Evolutionary conservation across 2,329 filamentous ascomycete species (phyloP), one percentile per base, ranked within the genome.

Genomic region (Fusarium continuum): DNA sequence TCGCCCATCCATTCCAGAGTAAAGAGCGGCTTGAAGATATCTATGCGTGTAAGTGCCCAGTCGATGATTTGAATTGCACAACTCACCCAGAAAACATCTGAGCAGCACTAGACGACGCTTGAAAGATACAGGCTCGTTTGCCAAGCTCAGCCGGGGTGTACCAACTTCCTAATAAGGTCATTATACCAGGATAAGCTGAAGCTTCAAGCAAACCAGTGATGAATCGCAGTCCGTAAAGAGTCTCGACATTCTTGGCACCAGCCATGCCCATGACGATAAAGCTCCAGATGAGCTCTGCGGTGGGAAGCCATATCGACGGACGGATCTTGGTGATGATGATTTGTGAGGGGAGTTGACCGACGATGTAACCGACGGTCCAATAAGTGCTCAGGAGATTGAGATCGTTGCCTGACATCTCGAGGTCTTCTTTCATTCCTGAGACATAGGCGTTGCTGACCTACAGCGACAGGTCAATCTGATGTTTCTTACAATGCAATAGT

Each of bases 301-400:
- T 68, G 0, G 77, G 76, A 2, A 79, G 72, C 73, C 74, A 77
- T 22, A 77, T 69, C 2, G 74, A 75, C 3, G 76, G 75, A 0
- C 74, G 73, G 16, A 78, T 66, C 40, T 73, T 73, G 9, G 73
- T 78, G 64, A 75, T 71, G 62, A 78, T 73, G 32, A 78, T 65
- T 43, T 75, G 77, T 8, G 72, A 75, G 1, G 76, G 74, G 25
- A 74, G 68, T 48, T 78, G 73, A 4, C 76, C 74, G 73, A 88
- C 74, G 2, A 85, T 81, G 61, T 88, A 88, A 22, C 86, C 85
- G 1, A 84, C 77, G 0, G 82, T 86, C 79, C 84, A 88, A 36
- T 79, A 80, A 3, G 83, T 80, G 44, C 69, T 68, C 43, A 77
- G 66, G 29, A 84, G 82, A 56, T 86, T 85, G 19, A 85, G 77